Evolutionary conservation across 2,329 filamentous ascomycete genomes (phyloP).

Genomic region (Neurospora sp.): DNA sequence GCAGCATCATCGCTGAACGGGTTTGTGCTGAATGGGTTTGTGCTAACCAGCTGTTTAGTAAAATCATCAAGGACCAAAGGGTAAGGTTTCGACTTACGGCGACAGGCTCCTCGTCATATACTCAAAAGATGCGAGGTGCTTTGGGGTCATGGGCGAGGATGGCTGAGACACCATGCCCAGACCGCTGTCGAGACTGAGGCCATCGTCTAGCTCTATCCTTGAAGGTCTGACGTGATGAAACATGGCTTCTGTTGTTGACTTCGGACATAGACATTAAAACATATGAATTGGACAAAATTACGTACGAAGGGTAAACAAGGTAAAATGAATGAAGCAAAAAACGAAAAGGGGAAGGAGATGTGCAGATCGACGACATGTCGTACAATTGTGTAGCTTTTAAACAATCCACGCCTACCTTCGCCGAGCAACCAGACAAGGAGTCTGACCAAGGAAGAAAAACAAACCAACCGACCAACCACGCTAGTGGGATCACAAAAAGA

Average conservation of each 20-base stretch:
- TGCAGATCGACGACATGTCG: background rate
- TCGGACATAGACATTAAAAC: background rate
- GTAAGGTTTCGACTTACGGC: background rate
- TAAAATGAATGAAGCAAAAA: background rate
- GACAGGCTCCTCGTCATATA: background rate
- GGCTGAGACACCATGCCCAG: background rate
- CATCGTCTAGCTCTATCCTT: constrained; percentile 1
- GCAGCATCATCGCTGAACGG: background rate
- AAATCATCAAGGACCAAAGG: background rate
- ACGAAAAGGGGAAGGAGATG: background rate
- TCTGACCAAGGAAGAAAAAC: background rate
- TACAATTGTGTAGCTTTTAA: background rate
- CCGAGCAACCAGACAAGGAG: background rate
- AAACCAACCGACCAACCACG: background rate
- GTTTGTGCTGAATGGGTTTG: background rate
- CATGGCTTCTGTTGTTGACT: background rate
- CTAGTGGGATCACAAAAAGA: background rate
- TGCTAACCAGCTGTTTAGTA: background rate
- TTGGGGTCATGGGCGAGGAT: background rate
- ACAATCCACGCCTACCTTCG: background rate
- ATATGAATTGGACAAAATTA: background rate
- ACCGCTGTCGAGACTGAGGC: constrained; percentile 1
- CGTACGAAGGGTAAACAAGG: background rate
- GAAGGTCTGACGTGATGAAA: background rate
- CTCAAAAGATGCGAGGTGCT: background rate